phyloP scores from a whole-genome alignment of 179 eudicot species.

The Silene coronaria region DNA sequence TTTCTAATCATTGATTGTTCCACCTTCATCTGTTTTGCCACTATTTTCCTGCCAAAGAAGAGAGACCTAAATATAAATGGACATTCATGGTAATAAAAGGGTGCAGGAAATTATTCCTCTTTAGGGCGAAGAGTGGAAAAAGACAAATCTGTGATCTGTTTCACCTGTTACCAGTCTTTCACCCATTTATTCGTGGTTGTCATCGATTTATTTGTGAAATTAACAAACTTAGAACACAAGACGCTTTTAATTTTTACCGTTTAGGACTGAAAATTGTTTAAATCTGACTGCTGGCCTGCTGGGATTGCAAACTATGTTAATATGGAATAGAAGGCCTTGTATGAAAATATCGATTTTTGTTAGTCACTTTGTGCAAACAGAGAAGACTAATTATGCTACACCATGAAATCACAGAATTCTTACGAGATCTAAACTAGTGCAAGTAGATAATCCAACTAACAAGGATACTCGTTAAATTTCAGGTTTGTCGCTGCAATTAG shows the following conservation, averaged over 20 bases:
- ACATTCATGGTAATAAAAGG: not conserved
- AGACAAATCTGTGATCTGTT: not conserved
- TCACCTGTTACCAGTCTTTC: not conserved
- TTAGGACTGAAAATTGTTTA: not conserved
- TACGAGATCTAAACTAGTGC: not conserved
- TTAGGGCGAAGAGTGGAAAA: not conserved
- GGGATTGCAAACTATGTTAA: not conserved
- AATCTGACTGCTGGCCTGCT: not conserved
- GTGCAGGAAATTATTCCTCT: not conserved
- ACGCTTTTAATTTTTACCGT: no score
- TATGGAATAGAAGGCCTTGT: not conserved
- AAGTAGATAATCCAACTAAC: not conserved
- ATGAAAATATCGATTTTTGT: not conserved
- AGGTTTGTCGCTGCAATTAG: constrained; percentile 60
- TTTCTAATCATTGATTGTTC: constrained; percentile 1
- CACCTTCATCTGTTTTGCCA: not conserved
- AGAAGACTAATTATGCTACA: not conserved
- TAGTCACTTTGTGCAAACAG: not conserved
- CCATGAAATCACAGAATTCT: not conserved
- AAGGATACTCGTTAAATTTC: constrained; percentile 20
- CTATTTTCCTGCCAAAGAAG: no score
- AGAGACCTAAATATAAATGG: not conserved
- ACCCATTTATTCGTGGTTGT: no score
- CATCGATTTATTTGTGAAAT: no score
- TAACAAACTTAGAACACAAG: no score